Percentiles rank a stretch among this genome's conserved stretches.
These are phyloP conservation scores for Eremochloa ophiuroides DNA, from an alignment of 176 grass and related monocot species.

Conservation along the genomic window DNA sequence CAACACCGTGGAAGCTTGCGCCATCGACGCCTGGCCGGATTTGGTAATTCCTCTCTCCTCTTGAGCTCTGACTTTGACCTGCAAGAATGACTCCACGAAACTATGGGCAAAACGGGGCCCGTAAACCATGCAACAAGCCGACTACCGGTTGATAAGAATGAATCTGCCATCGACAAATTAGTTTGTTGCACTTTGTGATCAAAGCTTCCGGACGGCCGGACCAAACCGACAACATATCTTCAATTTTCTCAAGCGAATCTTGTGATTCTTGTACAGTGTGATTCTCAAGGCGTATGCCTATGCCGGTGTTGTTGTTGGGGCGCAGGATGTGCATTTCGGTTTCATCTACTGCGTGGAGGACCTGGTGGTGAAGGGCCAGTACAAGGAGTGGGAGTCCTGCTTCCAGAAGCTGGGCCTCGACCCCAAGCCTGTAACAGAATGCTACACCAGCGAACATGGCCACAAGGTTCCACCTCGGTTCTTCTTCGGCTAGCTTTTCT, in stretches of 20 bases:
- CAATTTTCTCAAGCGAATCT: not conserved
- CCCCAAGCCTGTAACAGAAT: slow-evolving; percentile 55
- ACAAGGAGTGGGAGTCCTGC: slow-evolving; percentile 63
- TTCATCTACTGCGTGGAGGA: slow-evolving; percentile 86
- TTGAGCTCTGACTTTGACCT: not conserved
- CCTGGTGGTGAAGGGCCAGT: slow-evolving; percentile 47
- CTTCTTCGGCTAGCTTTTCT: too few relatives aligned
- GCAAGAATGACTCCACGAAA: not conserved
- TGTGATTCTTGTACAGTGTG: not conserved
- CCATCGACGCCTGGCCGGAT: slow-evolving; percentile 79
- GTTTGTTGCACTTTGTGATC: not conserved
- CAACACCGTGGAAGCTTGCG: slow-evolving; percentile 85
- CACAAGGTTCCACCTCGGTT: slow-evolving; percentile 38
- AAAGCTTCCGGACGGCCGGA: not conserved
- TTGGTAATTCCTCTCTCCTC: slow-evolving; percentile 48
- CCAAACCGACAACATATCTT: not conserved
- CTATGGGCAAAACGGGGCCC: not conserved
- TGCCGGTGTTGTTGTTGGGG: not conserved
- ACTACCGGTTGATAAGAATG: not conserved
- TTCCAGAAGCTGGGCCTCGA: slow-evolving; percentile 57
- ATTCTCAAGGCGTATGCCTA: not conserved
- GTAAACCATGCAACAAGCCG: not conserved
- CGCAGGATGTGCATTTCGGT: slow-evolving; percentile 69
- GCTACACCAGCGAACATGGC: slow-evolving; percentile 51
- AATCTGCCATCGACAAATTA: not conserved